phyloP scores from a whole-genome alignment of 345 rosid species.

The Euphorbia peplus region DNA sequence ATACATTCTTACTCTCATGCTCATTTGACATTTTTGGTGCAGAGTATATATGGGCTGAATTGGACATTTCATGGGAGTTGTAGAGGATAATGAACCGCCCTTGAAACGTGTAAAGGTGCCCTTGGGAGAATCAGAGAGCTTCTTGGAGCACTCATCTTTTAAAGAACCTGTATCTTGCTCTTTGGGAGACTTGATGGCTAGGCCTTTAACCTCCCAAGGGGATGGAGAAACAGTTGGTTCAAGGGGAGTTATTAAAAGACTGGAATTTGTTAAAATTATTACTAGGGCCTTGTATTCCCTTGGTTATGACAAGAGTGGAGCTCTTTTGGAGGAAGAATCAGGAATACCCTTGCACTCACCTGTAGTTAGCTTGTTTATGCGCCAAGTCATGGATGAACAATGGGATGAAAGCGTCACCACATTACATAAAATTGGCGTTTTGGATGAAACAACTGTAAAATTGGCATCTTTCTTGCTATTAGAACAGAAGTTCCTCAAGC shows the following conservation, averaged over 20 bases:
- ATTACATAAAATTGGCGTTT: constrained; percentile 37
- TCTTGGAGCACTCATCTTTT: constrained; percentile 35
- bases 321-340: constrained; percentile 61
- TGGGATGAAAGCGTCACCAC: constrained; percentile 56
- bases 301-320: constrained; percentile 55
- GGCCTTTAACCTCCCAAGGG: constrained; percentile 51
- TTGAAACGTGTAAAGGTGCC: constrained; percentile 52
- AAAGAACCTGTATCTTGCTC: constrained; percentile 25
- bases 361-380: constrained; percentile 37
- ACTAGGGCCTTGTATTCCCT: constrained; percentile 57
- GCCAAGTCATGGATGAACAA: constrained; percentile 47
- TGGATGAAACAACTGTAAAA: constrained; percentile 32
- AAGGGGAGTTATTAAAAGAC: constrained; percentile 55
- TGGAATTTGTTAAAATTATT: constrained; percentile 57
- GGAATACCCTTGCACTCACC: constrained; percentile 54
- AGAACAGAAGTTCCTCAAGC: constrained; percentile 62
- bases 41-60: constrained; percentile 52
- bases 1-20: not conserved
- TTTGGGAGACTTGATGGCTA: constrained; percentile 53
- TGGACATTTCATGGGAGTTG: constrained; percentile 67
- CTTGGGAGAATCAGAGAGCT: constrained; percentile 38
- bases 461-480: constrained; percentile 54
- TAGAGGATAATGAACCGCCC: constrained; percentile 69
- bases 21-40: constrained; percentile 7
- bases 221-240: constrained; percentile 57